Evolutionary conservation across 768 basidiomycete species (phyloP).

Genomic region (Coprinopsis strossmayeri): DNA sequence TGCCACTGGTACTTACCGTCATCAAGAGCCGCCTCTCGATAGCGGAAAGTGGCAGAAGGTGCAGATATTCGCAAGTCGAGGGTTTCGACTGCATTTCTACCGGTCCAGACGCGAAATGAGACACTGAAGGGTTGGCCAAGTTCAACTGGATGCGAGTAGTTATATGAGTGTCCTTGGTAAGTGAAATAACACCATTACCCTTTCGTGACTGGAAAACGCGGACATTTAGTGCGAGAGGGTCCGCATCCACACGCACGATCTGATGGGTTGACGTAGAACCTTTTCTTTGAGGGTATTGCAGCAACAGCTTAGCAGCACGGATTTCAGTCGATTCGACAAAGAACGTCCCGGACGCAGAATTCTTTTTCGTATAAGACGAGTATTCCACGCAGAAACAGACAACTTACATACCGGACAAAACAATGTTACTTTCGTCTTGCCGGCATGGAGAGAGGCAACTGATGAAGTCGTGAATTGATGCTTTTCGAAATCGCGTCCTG

Average conservation of each 20-base stretch:
- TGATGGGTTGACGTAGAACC: slow-evolving; percentile 24
- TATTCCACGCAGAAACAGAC: background rate
- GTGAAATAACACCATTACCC: slow-evolving; percentile 24
- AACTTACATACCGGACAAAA: slow-evolving; percentile 62
- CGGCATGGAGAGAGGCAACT: slow-evolving; percentile 45
- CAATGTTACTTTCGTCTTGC: slow-evolving; percentile 49
- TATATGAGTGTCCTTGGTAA: background rate
- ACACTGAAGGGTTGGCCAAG: slow-evolving; percentile 54
- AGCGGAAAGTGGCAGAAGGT: slow-evolving; percentile 47
- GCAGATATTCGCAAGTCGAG: slow-evolving; percentile 49
- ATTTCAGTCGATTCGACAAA: slow-evolving; percentile 63
- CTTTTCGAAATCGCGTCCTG: slow-evolving; percentile 57
- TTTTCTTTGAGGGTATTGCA: slow-evolving; percentile 58
- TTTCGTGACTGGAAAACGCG: slow-evolving; percentile 51
- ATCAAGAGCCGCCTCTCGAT: slow-evolving; percentile 33
- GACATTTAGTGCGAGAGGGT: slow-evolving; percentile 58
- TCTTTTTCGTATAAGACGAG: slow-evolving; percentile 32
- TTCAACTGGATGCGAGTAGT: slow-evolving; percentile 41
- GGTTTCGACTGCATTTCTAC: slow-evolving; percentile 58
- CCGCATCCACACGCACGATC: slow-evolving; percentile 55
- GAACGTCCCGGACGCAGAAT: slow-evolving; percentile 63
- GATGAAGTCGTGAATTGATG: slow-evolving; percentile 45
- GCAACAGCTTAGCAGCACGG: slow-evolving; percentile 51
- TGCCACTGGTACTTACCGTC: slow-evolving; percentile 21
- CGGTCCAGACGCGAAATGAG: slow-evolving; percentile 52